A percentile compares a stretch with the other conserved stretches of the same genome.
Evolutionary conservation across 164 flowering plant species (phyloP).

Genomic region (Magnolia kwangsiensis): DNA sequence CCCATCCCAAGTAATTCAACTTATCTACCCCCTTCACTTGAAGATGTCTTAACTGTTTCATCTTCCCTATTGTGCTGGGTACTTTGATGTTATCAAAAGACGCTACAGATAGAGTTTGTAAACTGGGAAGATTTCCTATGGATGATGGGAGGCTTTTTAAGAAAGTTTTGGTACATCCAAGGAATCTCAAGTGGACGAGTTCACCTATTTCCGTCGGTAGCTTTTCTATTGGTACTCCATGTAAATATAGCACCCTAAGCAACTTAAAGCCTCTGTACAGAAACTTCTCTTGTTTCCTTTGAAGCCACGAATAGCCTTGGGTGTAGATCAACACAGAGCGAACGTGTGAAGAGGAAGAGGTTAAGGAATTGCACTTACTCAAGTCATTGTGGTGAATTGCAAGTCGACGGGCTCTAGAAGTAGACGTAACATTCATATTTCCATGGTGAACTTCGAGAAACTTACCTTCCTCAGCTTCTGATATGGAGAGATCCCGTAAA

Average conservation of each 20-base stretch:
- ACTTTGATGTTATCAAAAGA: not conserved
- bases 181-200: not conserved
- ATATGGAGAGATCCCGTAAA: slow-evolving; percentile 6
- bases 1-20: too few relatives aligned
- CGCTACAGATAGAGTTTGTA: not conserved
- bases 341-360: not conserved
- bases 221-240: not conserved
- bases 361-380: not conserved
- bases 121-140: slow-evolving; percentile 5
- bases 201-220: not conserved
- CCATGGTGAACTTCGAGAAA: slow-evolving; percentile 1
- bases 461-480: slow-evolving; percentile 8
- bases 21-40: not conserved
- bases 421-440: not conserved
- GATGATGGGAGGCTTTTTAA: slow-evolving; percentile 1
- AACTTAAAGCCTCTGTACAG: not conserved
- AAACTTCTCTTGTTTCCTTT: not conserved
- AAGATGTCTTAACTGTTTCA: not conserved
- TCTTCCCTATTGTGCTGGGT: not conserved
- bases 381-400: not conserved
- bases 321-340: not conserved
- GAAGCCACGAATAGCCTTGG: not conserved
- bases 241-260: not conserved
- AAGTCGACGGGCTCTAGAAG: not conserved
- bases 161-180: not conserved